Evolutionary conservation across 495 filamentous ascomycete genomes (phyloP).

Genomic region (Podospora bellae-mahoneyi): DNA sequence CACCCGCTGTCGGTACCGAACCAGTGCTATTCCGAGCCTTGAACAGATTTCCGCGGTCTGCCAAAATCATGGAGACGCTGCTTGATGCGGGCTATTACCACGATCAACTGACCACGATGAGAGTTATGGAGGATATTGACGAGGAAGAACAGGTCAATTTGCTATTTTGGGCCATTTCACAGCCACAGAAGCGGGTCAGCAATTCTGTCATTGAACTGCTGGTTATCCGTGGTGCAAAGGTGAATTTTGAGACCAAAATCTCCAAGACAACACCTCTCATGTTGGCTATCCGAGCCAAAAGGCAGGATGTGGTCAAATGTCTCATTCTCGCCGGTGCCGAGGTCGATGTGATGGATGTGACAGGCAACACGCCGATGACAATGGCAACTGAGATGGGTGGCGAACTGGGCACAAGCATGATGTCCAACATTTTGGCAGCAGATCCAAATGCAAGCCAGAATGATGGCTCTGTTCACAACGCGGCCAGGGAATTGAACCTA

Average conservation of each 20-base stretch:
- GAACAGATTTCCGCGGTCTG: slow-evolving; percentile 44
- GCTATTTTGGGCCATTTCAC: slow-evolving; percentile 46
- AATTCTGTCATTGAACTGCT: slow-evolving; percentile 42
- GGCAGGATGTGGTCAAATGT: slow-evolving; percentile 42
- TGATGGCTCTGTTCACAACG: slow-evolving; percentile 51
- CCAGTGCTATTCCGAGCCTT: slow-evolving; percentile 44
- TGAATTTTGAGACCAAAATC: slow-evolving; percentile 43
- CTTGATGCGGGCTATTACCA: slow-evolving; percentile 48
- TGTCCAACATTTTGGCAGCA: slow-evolving; percentile 44
- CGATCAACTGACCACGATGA: slow-evolving; percentile 37
- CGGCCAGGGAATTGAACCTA: slow-evolving; percentile 45
- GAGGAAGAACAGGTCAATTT: slow-evolving; percentile 43
- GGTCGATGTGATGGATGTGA: slow-evolving; percentile 42
- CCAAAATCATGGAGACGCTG: slow-evolving; percentile 38
- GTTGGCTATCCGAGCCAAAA: slow-evolving; percentile 42
- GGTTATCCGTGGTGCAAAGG: slow-evolving; percentile 43
- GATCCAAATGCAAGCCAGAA: slow-evolving; percentile 40
- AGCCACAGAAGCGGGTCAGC: slow-evolving; percentile 50
- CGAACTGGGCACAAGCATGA: slow-evolving; percentile 43
- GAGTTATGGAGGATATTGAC: slow-evolving; percentile 37
- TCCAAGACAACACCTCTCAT: slow-evolving; percentile 48
- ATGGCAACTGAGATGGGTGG: slow-evolving; percentile 48
- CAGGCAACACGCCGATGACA: slow-evolving; percentile 45
- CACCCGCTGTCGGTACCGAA: slow-evolving; percentile 23
- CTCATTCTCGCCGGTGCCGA: slow-evolving; percentile 46